Base-by-base conservation (phyloP, 108 stramenopile genomes). In the Nitzschia inconspicua region DNA sequence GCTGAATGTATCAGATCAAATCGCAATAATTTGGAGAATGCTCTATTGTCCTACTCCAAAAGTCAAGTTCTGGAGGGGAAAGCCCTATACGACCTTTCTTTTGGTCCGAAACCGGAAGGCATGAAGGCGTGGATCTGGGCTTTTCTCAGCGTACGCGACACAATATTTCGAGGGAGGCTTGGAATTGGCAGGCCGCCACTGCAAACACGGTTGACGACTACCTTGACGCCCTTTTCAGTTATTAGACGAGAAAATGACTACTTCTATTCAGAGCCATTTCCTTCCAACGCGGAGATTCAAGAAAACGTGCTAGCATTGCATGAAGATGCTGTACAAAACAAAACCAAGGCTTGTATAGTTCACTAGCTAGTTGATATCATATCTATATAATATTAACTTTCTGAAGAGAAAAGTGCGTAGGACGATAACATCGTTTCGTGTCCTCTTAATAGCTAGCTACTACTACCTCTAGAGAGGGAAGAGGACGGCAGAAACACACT, bases 31-130 rank as follows among this genome's bases (percentile, higher is more conserved):
- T 7, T 73, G 59, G 42, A 24, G 22, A 48, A 67, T 35, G 77
- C 65, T n/a, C 48, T 89, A 0, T 32, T 71, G 4, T 35, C 58
- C 6, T 89, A 89, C 56, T 89, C 88, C 19, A 40, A 54, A 28
- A 52, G 50, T 42, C 80, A 82, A 57, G 80, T 89, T 13, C 88
- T 84, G n/a, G 75, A 86, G 59, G 88, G 84, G 7, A 63, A 58
- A 32, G 88, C 88, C 11, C 32, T 89, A 2, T 86, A 86, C 57
- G 88, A 89, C 47, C 68, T 89, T 16, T 86, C 83, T 6, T 86
- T 89, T 72, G 84, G 84, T 18, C 79, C 79, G 0, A 58, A 58
- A 41, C 62, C 66, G 5, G 54, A 44, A 36, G 53, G 43, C 3
- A 19, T 57, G 1, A 57, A 75, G 13, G 61, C 62, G 25, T 37